Base-by-base conservation (phyloP, 108 stramenopile species). In the Skeletonema menzelii region DNA sequence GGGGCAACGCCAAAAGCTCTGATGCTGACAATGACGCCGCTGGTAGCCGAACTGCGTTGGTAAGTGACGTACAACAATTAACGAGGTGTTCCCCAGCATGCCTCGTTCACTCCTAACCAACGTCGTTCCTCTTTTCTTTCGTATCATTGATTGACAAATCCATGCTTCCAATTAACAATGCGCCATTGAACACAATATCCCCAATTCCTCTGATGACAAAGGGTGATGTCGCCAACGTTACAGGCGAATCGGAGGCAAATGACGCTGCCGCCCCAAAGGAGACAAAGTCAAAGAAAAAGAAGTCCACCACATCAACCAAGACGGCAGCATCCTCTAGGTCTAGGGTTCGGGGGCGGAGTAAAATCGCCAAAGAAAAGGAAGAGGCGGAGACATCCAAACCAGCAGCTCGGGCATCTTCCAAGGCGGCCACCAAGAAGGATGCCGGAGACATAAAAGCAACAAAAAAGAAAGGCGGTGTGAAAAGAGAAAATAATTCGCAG, bases 211-310 rank as follows among this genome's bases (percentile, higher is more conserved):
- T 24, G 1, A 53, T 38, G 55, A n/a, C 37, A 61, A 28, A 79
- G 78, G 78, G 78, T 28, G 67, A 79, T 30, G 72, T 72, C 55
- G 56, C 71, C 53, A 79, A 73, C 22, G 49, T 53, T 8, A 53
- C 22, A 53, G 49, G 20, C n/a, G 49, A 53, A 53, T 20, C 46
- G 15, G 49, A 53, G 49, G 22, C 22, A 7, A 22, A 53, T 53
- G 20, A 22, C 19, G 46, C 1, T 22, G 49, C 49, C 49, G 22
- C 6, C 49, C 49, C 49, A 53, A 42, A 58, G 22, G 61, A 47
- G 30, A 61, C 49, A 19, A 56, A 79, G 27, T 20, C 4, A 19
- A 49, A 60, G 5, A 49, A 55, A 27, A 56, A 47, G 7, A 42
- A 58, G 34, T 24, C 55, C 15, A 55, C 67, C 27, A 15, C 24